A percentile compares a stretch with the other conserved stretches of the same genome.
Evolutionary conservation across 371 early-diverging fungal species (phyloP).

Genomic region (Mortierella sp.): DNA sequence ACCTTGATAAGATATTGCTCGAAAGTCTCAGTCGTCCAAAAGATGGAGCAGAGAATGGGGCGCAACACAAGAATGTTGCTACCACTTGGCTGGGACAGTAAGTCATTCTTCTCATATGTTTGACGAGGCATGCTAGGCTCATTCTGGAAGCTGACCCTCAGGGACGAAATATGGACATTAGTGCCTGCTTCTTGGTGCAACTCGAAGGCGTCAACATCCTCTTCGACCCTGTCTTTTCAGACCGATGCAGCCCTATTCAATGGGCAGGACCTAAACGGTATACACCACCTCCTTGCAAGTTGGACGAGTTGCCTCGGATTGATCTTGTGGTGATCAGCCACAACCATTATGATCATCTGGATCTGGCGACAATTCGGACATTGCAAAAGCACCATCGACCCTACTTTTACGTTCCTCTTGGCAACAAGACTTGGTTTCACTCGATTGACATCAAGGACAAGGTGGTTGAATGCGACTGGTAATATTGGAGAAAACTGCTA

Average conservation of each 20-base stretch:
- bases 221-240: conserved; percentile 80
- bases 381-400: conserved; percentile 60
- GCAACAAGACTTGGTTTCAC: conserved; percentile 73
- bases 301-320: conserved; percentile 72
- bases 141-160: background rate
- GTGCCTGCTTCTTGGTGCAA: conserved; percentile 72
- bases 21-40: conserved; percentile 19
- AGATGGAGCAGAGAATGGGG: background rate
- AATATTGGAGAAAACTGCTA: background rate
- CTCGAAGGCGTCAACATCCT: conserved; percentile 73
- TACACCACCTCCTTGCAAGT: conserved; percentile 71
- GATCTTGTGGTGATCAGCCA: conserved; percentile 81
- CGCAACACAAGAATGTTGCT: conserved; percentile 9
- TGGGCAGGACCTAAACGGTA: conserved; percentile 73
- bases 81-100: conserved; percentile 66
- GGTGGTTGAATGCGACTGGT: conserved; percentile 79
- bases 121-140: no score
- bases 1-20: conserved; percentile 20
- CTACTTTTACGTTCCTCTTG: conserved; percentile 79
- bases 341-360: conserved; percentile 86
- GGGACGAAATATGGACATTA: no score
- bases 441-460: conserved; percentile 60
- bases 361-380: conserved; percentile 63
- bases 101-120: background rate
- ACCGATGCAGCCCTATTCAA: conserved; percentile 74